Evolutionary conservation across 306 rosid genomes (phyloP).

Genomic region (Cicer chorassanicum): DNA sequence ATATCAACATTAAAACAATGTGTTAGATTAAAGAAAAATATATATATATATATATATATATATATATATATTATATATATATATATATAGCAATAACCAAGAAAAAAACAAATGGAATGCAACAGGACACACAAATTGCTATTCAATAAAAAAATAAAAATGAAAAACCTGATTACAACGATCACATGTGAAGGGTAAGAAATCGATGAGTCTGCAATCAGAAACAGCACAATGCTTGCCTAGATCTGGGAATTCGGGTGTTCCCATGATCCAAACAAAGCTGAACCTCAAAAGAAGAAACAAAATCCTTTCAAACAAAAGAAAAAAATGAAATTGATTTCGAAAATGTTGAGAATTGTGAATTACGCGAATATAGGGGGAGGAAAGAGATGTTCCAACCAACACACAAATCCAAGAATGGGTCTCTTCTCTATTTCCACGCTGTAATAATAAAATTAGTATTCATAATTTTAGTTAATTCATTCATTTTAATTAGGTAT

Average conservation of each 20-base stretch:
- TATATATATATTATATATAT: too few species aligned
- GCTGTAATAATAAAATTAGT: background rate
- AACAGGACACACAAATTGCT: background rate
- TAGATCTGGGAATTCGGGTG: conserved; percentile 90
- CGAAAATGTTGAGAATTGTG: background rate
- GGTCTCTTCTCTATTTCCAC: background rate
- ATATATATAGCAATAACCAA: background rate
- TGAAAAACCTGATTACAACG: conserved; percentile 68
- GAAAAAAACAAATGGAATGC: background rate
- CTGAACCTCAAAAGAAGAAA: background rate
- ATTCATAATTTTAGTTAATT: background rate
- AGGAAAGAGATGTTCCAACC: background rate
- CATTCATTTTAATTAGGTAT: too few species aligned
- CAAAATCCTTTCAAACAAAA: background rate
- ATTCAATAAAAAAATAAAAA: too few species aligned
- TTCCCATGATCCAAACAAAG: conserved; percentile 64
- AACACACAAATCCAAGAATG: conserved; percentile 24
- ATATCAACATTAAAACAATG: conserved; percentile 5
- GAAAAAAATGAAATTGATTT: background rate
- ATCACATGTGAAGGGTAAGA: conserved; percentile 95
- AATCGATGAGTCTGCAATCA: conserved; percentile 80
- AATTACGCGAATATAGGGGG: conserved; percentile 28
- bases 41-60: too few species aligned
- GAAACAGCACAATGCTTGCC: conserved; percentile 79
- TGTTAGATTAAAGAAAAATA: background rate